Conservation (phyloP, 2,329 filamentous ascomycete genomes). For the Fusarium lateritium region DNA sequence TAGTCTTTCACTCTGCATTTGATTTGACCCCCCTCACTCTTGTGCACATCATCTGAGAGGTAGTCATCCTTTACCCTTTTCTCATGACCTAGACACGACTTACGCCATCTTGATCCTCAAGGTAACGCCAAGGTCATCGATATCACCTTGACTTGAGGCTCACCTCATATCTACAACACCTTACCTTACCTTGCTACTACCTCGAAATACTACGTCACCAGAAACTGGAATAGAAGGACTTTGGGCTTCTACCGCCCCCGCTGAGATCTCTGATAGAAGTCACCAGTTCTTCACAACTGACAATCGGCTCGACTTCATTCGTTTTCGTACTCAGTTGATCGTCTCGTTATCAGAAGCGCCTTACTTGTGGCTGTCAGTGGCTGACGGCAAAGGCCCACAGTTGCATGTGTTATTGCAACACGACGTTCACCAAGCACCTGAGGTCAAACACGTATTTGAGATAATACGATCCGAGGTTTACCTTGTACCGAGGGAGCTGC, state of each 20-base stretch:
- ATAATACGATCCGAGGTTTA: conserved; percentile 15
- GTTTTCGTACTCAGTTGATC: neutral
- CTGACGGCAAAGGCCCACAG: conserved; percentile 30
- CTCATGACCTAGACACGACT: neutral
- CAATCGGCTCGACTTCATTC: neutral
- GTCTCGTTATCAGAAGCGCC: conserved; percentile 24
- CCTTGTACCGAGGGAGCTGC: conserved; percentile 9
- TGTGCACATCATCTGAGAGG: conserved; percentile 10
- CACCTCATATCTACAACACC: conserved; percentile 16
- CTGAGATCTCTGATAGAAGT: neutral
- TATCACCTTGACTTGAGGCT: conserved; percentile 9
- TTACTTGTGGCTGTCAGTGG: conserved; percentile 29
- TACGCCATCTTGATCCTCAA: conserved; percentile 8
- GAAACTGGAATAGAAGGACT: neutral
- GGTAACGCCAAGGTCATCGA: conserved; percentile 14
- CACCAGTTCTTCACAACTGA: neutral
- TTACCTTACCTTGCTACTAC: conserved; percentile 3
- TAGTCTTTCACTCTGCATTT: conserved; percentile 4
- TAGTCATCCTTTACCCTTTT: neutral
- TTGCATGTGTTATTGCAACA: conserved; percentile 41
- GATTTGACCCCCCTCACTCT: conserved; percentile 9
- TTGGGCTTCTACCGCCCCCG: neutral
- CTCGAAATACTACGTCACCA: conserved; percentile 1
- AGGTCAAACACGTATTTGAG: conserved; percentile 36
- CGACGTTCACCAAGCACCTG: conserved; percentile 30